Evolutionary conservation across 2,329 filamentous ascomycete genomes (phyloP), one percentile per base, ranked within the genome.

Genomic region (Hypoxylon sp.): DNA sequence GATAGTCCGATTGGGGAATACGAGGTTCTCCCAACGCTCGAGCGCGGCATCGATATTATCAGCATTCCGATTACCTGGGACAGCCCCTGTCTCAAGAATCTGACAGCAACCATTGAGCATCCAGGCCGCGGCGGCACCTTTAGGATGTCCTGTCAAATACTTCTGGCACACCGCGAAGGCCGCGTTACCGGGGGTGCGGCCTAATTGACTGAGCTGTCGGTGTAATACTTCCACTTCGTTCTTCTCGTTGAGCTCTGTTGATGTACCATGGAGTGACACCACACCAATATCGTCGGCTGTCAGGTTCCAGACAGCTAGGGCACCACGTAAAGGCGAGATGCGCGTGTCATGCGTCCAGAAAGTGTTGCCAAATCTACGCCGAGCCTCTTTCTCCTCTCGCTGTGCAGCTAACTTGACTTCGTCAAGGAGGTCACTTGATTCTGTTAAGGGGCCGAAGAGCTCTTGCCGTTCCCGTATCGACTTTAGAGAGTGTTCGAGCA

Each of bases 211-310:
- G 49, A 83, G 72, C 61, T 82, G 80, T 4, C 72, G 50, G 10
- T 81, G 70, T 4, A 82, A 60, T 2, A 81, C 77, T 2, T 70
- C 69, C 0, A 73, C 67, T 63, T 83, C 81, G 70, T 82, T 82
- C 46, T 72, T 72, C n/a, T 82, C 80, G 69, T 81, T 80, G 41
- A 73, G 73, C 10, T 71, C 63, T 0, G 81, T 82, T 1, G 78
- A 80, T 2, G 80, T 83, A n/a, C 80, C 80, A 65, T 82, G 81
- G 10, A 82, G 69, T 0, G 76, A 80, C 1, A 75, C 79, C 5
- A 82, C 75, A 10, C 67, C 63, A 19, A 83, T 66, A 56, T 83
- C 81, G 64, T 82, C 78, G 25, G 80, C 71, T 0, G 76, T 76
- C 1, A 82, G 67, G 21, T 75, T 75, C 78, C 79, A 82, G 2